A percentile compares a stretch with the other conserved stretches of the same genome.
phyloP scores from a whole-genome alignment of 1,284 basidiomycete species.

The Pyrrhoderma lamaoense region DNA sequence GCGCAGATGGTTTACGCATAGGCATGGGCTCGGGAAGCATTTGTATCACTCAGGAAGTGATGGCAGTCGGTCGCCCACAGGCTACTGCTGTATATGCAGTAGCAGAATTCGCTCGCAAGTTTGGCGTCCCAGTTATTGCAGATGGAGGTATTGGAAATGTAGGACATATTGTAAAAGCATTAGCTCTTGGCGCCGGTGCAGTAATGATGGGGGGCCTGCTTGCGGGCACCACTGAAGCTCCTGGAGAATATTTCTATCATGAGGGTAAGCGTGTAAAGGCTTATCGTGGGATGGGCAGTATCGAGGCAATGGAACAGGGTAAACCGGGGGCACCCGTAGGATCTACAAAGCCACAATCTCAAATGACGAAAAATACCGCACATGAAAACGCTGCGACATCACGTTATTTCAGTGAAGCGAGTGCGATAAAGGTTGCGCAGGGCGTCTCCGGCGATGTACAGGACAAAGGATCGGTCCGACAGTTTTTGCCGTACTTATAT shows the following conservation, averaged over 20 bases:
- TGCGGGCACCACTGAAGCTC: slow-evolving; percentile 94
- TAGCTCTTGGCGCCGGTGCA: slow-evolving; percentile 88
- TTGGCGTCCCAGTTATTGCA: slow-evolving; percentile 97
- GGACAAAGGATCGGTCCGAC: slow-evolving; percentile 92
- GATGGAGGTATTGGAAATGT: slow-evolving; percentile 96
- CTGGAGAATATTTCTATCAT: slow-evolving; percentile 98
- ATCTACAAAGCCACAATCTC: slow-evolving; percentile 20
- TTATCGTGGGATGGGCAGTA: slow-evolving; percentile 96
- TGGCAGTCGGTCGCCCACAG: slow-evolving; percentile 98
- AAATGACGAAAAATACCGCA: slow-evolving; percentile 42
- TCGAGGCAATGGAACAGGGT: slow-evolving; percentile 94
- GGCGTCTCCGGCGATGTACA: slow-evolving; percentile 96
- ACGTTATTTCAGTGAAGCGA: slow-evolving; percentile 95
- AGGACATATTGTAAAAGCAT: slow-evolving; percentile 96
- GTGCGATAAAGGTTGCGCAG: slow-evolving; percentile 94
- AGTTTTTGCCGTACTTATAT: slow-evolving; percentile 89
- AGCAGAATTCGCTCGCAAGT: slow-evolving; percentile 87
- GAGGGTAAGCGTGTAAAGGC: slow-evolving; percentile 98
- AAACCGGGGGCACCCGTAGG: slow-evolving; percentile 34
- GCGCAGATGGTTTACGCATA: slow-evolving; percentile 89
- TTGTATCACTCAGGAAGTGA: slow-evolving; percentile 99
- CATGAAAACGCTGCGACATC: slow-evolving; percentile 94
- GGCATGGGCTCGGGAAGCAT: slow-evolving; percentile 99
- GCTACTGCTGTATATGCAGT: slow-evolving; percentile 95
- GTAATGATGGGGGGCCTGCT: slow-evolving; percentile 99